Evolutionary conservation across 2,329 filamentous ascomycete genomes (phyloP).

Genomic region (Gaeumannomyces sp.): DNA sequence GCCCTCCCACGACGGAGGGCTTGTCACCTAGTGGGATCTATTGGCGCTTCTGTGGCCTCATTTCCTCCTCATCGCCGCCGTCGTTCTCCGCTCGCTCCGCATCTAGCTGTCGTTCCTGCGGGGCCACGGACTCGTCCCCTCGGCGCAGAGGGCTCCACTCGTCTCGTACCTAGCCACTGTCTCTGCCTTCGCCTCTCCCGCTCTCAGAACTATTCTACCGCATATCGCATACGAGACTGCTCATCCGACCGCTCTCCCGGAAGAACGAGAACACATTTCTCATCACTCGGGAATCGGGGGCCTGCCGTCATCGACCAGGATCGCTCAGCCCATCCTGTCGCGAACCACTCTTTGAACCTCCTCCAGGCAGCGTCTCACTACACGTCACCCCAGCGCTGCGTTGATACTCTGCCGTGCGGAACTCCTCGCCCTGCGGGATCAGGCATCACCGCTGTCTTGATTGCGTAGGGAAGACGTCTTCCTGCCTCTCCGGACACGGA

Average conservation of each 20-base stretch:
- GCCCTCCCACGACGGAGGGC: not conserved
- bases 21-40: not conserved
- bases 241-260: not conserved
- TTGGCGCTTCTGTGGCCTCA: not conserved
- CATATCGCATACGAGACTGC: not conserved
- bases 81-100: not conserved
- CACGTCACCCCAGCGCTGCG: not conserved
- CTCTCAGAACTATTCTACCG: not conserved
- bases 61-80: not conserved
- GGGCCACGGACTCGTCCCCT: not conserved
- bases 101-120: not conserved
- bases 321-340: not conserved
- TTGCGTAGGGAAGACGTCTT: slow-evolving; percentile 11
- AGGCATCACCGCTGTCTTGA: not conserved
- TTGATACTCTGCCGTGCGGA: not conserved
- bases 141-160: not conserved
- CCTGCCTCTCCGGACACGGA: slow-evolving; percentile 15
- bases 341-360: not conserved
- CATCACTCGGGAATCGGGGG: not conserved
- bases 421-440: slow-evolving; percentile 3
- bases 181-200: not conserved
- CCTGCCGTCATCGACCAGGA: not conserved
- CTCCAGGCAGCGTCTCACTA: not conserved
- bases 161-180: not conserved
- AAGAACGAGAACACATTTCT: not conserved